Conservation (phyloP, 108 stramenopile species). For the Cyclostephanos tholiformis region DNA sequence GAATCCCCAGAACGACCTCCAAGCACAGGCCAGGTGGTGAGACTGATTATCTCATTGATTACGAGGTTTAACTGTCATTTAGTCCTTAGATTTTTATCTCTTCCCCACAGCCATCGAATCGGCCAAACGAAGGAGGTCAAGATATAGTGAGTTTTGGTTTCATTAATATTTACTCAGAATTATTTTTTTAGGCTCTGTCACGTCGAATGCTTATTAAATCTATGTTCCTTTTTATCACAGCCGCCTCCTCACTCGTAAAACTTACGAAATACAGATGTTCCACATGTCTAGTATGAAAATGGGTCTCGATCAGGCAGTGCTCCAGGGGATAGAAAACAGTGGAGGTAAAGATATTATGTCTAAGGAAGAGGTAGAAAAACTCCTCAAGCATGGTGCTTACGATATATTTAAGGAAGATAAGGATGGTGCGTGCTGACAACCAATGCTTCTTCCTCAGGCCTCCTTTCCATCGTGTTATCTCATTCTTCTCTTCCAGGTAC, state of each 20-base stretch:
- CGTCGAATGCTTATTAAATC: background rate
- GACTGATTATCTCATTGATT: background rate
- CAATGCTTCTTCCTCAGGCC: background rate
- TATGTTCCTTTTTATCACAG: conserved; percentile 11
- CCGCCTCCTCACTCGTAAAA: conserved; percentile 94
- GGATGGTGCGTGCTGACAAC: conserved; percentile 40
- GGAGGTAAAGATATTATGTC: conserved; percentile 70
- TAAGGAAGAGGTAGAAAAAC: conserved; percentile 80
- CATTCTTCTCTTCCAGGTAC: conserved; percentile 4
- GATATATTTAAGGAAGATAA: conserved; percentile 90
- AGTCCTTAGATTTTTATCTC: background rate
- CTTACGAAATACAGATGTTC: conserved; percentile 99
- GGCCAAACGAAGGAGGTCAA: conserved; percentile 96
- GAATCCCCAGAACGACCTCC: conserved; percentile 98
- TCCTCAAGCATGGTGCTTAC: conserved; percentile 89
- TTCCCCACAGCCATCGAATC: conserved; percentile 81
- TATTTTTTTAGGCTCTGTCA: background rate
- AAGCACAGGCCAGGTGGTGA: conserved; percentile 92
- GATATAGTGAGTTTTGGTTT: conserved; percentile 37
- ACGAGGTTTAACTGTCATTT: background rate
- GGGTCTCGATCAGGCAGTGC: conserved; percentile 97
- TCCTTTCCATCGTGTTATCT: background rate
- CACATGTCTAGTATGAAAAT: conserved; percentile 96
- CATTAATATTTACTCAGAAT: background rate
- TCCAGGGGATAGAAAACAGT: conserved; percentile 86